Conservation (phyloP, 2,329 filamentous ascomycete genomes). For the Verruconis gallopava region DNA sequence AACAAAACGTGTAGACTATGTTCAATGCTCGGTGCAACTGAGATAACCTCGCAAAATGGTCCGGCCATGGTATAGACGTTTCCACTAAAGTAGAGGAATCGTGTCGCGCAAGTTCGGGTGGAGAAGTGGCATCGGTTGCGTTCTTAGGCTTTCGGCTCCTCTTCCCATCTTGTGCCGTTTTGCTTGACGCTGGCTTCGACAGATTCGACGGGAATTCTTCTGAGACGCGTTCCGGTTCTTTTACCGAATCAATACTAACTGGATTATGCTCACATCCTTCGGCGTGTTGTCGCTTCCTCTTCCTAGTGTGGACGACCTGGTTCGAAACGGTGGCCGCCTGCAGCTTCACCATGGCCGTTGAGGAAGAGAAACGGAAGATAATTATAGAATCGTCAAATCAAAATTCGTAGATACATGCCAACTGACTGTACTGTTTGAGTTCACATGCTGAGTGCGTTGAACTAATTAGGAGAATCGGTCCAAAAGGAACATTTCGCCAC, state of each 20-base stretch:
- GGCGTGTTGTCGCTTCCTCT: constrained; percentile 25
- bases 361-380: no score
- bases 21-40: constrained; percentile 77
- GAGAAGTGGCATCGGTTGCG: constrained; percentile 19
- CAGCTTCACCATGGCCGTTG: constrained; percentile 26
- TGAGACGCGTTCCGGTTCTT: not conserved
- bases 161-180: constrained; percentile 42
- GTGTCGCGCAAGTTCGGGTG: constrained; percentile 28
- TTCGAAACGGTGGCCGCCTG: constrained; percentile 33
- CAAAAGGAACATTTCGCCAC: no score
- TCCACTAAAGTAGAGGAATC: constrained; percentile 36
- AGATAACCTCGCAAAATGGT: constrained; percentile 57
- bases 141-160: constrained; percentile 35
- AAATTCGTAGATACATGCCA: no score
- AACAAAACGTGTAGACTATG: constrained; percentile 89
- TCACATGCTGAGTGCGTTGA: no score
- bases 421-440: no score
- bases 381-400: no score
- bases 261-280: constrained; percentile 11
- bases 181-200: constrained; percentile 45
- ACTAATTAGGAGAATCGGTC: no score
- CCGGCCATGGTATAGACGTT: constrained; percentile 55
- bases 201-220: constrained; percentile 36
- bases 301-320: constrained; percentile 29
- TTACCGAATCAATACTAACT: constrained; percentile 5